phyloP scores from a whole-genome alignment of 768 basidiomycete species.

The Tricholoma saponaceum region DNA sequence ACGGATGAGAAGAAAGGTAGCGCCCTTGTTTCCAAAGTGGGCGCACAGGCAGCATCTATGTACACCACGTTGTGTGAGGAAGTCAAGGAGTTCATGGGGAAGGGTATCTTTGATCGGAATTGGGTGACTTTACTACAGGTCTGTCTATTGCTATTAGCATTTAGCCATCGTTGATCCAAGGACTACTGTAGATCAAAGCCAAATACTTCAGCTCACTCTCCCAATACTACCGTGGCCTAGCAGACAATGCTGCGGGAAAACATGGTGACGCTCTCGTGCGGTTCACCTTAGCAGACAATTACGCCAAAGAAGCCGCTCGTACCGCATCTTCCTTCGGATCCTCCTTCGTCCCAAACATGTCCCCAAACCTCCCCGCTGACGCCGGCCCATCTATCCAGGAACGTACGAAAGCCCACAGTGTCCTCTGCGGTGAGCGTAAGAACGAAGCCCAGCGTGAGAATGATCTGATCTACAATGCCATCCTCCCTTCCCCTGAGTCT shows the following conservation, averaged over 20 bases:
- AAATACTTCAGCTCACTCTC: conserved; percentile 86
- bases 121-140: conserved; percentile 90
- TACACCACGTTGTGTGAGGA: conserved; percentile 85
- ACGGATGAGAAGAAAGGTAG: conserved; percentile 87
- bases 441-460: conserved; percentile 83
- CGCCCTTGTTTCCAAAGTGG: conserved; percentile 79
- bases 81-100: conserved; percentile 94
- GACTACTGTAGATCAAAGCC: conserved; percentile 67
- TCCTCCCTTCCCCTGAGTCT: conserved; percentile 74
- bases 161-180: background rate
- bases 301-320: conserved; percentile 81
- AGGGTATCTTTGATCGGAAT: conserved; percentile 91
- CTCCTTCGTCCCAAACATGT: conserved; percentile 65
- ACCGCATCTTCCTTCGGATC: conserved; percentile 65
- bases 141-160: conserved; percentile 10
- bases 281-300: conserved; percentile 67
- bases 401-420: conserved; percentile 78
- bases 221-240: conserved; percentile 82
- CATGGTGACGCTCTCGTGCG: conserved; percentile 87
- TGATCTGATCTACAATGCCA: conserved; percentile 95
- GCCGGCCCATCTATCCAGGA: conserved; percentile 76
- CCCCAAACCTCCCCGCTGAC: conserved; percentile 84
- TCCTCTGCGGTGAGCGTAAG: conserved; percentile 72
- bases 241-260: conserved; percentile 70
- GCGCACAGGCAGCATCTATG: conserved; percentile 74